phyloP scores from a whole-genome alignment of 2,329 filamentous ascomycete genomes.

The Apiospora koreana region DNA sequence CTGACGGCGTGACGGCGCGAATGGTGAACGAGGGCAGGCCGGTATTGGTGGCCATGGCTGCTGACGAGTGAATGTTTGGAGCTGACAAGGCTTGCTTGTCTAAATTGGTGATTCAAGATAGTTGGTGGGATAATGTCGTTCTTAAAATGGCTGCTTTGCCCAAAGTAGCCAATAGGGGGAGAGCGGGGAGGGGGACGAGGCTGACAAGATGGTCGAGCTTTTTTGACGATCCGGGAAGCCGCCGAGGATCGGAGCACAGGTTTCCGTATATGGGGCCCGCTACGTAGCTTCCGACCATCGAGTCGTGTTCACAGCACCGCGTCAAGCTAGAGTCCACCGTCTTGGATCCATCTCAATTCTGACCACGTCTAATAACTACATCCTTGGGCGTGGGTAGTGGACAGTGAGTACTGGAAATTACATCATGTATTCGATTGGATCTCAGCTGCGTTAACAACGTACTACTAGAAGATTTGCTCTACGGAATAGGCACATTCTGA shows the following conservation, averaged over 20 bases:
- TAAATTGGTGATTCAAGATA: too few relatives aligned
- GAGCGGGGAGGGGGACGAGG: neutral
- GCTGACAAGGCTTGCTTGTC: too few relatives aligned
- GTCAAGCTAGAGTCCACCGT: neutral
- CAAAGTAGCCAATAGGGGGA: neutral
- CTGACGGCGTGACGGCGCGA: conserved; percentile 20
- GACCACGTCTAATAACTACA: neutral
- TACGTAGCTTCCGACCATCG: neutral
- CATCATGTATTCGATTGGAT: neutral
- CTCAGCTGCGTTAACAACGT: neutral
- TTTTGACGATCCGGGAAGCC: neutral
- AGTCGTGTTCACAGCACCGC: neutral
- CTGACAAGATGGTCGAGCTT: neutral
- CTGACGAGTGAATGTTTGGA: neutral
- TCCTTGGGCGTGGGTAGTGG: too few relatives aligned
- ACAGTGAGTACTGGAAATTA: neutral
- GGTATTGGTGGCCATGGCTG: conserved; percentile 6
- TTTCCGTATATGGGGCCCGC: neutral
- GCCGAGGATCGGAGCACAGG: neutral
- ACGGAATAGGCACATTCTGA: neutral
- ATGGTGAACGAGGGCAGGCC: conserved; percentile 14
- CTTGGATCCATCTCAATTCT: neutral
- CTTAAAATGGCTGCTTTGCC: neutral
- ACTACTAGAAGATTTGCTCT: neutral
- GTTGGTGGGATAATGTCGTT: neutral